Evolutionary conservation across 2,329 filamentous ascomycete species (phyloP).

Genomic region (Diaporthe sp.): DNA sequence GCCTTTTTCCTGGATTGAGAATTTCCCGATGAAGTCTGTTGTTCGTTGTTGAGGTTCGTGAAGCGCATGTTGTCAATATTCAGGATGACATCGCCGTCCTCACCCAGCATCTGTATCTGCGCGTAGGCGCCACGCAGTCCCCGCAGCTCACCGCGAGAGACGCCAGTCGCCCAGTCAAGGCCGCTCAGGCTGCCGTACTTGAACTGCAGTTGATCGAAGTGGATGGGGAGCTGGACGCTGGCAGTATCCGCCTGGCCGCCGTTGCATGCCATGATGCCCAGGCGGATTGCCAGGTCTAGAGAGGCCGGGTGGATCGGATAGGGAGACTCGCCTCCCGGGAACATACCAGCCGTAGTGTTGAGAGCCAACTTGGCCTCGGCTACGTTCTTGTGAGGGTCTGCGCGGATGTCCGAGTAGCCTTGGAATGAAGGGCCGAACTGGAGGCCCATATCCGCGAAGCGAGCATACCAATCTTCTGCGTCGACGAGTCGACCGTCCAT

Average conservation of each 20-base stretch:
- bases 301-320: conserved; percentile 1
- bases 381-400: neutral
- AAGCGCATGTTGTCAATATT: no score
- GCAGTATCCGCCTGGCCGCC: neutral
- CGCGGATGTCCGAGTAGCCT: neutral
- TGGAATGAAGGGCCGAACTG: neutral
- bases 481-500: no score
- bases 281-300: neutral
- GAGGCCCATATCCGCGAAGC: no score
- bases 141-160: neutral
- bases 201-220: no score
- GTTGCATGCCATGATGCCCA: neutral
- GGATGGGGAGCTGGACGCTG: no score
- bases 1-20: no score
- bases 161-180: neutral
- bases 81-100: neutral
- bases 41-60: no score
- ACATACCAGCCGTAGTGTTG: neutral
- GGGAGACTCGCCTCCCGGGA: neutral
- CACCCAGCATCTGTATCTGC: neutral
- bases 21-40: no score
- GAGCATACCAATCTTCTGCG: no score
- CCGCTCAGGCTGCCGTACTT: no score
- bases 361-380: neutral
- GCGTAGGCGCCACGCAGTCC: neutral